Evolutionary conservation across 2,329 filamentous ascomycete genomes (phyloP).

Genomic region (Seiridium unicorne): DNA sequence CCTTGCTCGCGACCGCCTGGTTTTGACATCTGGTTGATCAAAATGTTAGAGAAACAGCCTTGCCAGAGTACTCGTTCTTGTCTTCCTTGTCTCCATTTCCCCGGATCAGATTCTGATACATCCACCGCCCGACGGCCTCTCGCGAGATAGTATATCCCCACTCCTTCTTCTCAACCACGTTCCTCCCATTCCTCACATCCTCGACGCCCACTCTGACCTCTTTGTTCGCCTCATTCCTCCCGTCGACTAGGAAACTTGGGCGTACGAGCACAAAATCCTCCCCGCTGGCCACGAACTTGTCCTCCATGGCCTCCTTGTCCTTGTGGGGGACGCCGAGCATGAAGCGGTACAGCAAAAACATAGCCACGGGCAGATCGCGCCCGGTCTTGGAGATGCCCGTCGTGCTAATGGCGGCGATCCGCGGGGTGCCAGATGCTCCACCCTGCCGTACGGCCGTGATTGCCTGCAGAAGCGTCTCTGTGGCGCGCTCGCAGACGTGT

Average conservation of each 20-base stretch:
- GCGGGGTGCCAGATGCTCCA: slow-evolving; percentile 26
- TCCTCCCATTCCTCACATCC: slow-evolving; percentile 26
- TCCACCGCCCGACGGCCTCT: slow-evolving; percentile 46
- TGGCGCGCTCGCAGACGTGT: slow-evolving; percentile 45
- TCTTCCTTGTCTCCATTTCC: neutral
- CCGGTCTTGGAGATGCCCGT: slow-evolving; percentile 38
- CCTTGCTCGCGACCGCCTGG: no score
- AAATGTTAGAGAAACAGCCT: neutral
- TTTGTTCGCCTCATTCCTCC: slow-evolving; percentile 19
- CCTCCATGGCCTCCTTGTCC: slow-evolving; percentile 50
- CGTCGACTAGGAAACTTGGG: slow-evolving; percentile 33
- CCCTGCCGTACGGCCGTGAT: slow-evolving; percentile 27
- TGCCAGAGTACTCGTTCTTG: neutral
- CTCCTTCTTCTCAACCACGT: slow-evolving; percentile 26
- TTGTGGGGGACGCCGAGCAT: slow-evolving; percentile 39
- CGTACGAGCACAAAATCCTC: slow-evolving; percentile 37
- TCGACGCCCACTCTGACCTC: slow-evolving; percentile 38
- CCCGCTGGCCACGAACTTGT: slow-evolving; percentile 19
- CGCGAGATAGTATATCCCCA: slow-evolving; percentile 47
- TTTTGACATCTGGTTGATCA: no score
- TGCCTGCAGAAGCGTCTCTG: slow-evolving; percentile 38
- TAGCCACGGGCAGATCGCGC: slow-evolving; percentile 40
- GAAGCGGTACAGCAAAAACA: slow-evolving; percentile 41
- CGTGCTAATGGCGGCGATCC: slow-evolving; percentile 36
- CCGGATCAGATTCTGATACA: slow-evolving; percentile 37